phyloP scores from a whole-genome alignment of 192 early-diverging fungal species.

The Spinellus fusiger region DNA sequence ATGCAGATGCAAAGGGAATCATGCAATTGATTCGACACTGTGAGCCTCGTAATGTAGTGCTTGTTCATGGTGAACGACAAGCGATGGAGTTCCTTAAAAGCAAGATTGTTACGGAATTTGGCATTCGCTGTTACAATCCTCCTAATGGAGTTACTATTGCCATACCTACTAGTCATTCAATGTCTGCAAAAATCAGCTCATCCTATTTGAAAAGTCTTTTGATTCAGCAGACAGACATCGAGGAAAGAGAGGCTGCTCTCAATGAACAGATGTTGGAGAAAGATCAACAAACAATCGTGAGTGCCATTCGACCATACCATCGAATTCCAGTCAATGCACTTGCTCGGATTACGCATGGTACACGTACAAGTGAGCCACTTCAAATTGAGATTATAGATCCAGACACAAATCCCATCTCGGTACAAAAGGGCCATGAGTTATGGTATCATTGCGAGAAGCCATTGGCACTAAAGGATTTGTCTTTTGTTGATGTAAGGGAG shows the following conservation, averaged over 20 bases:
- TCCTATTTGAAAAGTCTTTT: slow-evolving; percentile 40
- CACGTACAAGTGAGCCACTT: not conserved
- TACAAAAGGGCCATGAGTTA: not conserved
- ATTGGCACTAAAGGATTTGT: not conserved
- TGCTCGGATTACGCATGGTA: not conserved
- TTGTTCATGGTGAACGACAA: slow-evolving; percentile 92
- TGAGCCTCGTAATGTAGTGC: slow-evolving; percentile 79
- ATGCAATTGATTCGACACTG: slow-evolving; percentile 91
- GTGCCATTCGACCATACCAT: not conserved
- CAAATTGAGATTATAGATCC: slow-evolving; percentile 10
- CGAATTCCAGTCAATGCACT: slow-evolving; percentile 11
- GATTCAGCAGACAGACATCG: no score
- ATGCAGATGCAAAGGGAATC: slow-evolving; percentile 97
- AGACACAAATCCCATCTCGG: not conserved
- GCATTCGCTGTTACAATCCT: slow-evolving; percentile 79
- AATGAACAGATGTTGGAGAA: not conserved
- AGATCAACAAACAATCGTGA: not conserved
- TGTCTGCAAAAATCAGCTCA: slow-evolving; percentile 52
- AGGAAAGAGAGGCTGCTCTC: slow-evolving; percentile 2
- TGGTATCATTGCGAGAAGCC: slow-evolving; percentile 3
- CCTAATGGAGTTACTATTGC: slow-evolving; percentile 79
- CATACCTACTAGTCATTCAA: slow-evolving; percentile 59
- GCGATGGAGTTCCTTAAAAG: slow-evolving; percentile 83
- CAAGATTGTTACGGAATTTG: slow-evolving; percentile 77
- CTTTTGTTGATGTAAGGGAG: not conserved